Percentiles rank a stretch among this genome's conserved stretches.
Conservation (phyloP, 352 stramenopile genomes). For the Globisporangium yorkense region DNA sequence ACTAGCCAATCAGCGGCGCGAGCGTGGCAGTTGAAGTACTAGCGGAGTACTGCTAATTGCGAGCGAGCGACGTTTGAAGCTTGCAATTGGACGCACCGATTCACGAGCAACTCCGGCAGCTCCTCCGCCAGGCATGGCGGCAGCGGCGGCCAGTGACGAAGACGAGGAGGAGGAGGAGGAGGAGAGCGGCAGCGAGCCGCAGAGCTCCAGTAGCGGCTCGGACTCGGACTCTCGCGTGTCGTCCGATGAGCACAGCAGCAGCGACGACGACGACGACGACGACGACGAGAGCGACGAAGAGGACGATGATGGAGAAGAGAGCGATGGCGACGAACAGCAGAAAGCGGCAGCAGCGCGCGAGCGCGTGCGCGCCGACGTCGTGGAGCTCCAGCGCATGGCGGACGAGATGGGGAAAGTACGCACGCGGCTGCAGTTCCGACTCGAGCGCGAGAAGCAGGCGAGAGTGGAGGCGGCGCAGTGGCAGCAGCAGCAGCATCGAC, state of each 20-base stretch:
- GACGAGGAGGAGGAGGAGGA: constrained; percentile 16
- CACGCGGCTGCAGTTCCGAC: constrained; percentile 38
- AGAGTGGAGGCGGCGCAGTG: constrained; percentile 13
- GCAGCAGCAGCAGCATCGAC: constrained; percentile 2
- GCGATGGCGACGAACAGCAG: constrained; percentile 12
- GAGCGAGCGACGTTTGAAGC: background rate
- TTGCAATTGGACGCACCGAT: too few relatives aligned
- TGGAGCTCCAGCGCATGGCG: constrained; percentile 43
- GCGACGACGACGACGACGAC: constrained; percentile 5
- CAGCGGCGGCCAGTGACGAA: background rate
- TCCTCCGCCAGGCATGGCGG: too few relatives aligned
- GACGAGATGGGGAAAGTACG: constrained; percentile 62
- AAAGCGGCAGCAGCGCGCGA: constrained; percentile 6
- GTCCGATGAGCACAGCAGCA: constrained; percentile 4
- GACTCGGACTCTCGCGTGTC: background rate
- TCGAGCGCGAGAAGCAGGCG: constrained; percentile 20
- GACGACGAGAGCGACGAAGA: constrained; percentile 9
- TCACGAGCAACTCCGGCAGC: too few relatives aligned
- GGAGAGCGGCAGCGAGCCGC: constrained; percentile 7
- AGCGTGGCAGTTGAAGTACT: constrained; percentile 2
- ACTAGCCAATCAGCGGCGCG: constrained; percentile 3
- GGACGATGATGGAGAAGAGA: background rate
- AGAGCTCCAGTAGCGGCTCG: constrained; percentile 3
- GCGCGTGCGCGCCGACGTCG: constrained; percentile 30
- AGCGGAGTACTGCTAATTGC: background rate